Evolutionary conservation across 345 rosid species (phyloP).

Genomic region (Sonneratia alba): DNA sequence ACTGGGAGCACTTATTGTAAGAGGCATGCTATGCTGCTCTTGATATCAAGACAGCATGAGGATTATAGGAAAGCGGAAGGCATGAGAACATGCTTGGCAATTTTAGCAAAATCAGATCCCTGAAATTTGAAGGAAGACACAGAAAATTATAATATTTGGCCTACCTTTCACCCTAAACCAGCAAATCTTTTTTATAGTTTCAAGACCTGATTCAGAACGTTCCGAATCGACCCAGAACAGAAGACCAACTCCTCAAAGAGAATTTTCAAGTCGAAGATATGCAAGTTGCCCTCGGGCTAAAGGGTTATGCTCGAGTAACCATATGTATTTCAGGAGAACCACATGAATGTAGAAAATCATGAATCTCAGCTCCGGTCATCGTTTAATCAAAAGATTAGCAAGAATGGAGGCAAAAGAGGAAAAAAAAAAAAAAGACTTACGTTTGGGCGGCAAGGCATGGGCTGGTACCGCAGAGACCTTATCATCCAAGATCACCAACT

Average conservation of each 20-base stretch:
- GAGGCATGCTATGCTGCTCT: no score
- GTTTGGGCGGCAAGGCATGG: slow-evolving; percentile 60
- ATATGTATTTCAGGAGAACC: no score
- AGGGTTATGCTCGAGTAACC: no score
- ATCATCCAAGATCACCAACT: slow-evolving; percentile 33
- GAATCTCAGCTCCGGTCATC: no score
- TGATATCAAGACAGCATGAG: neutral
- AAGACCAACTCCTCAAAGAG: no score
- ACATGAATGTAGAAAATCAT: no score
- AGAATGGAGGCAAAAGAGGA: neutral
- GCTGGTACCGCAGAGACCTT: slow-evolving; percentile 36
- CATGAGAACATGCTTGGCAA: neutral
- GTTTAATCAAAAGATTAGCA: neutral
- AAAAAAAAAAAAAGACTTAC: slow-evolving; percentile 29
- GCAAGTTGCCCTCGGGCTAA: no score
- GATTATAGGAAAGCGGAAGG: neutral
- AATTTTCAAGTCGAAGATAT: no score
- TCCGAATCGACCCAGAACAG: neutral
- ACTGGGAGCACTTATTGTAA: neutral
- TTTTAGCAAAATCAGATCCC: neutral
- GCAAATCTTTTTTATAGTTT: neutral
- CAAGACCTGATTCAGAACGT: no score
- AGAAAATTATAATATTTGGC: neutral
- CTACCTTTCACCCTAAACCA: neutral
- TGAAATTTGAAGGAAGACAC: neutral